Evolutionary conservation across 352 stramenopile species (phyloP), one percentile per base, ranked within the genome.

Genomic region (Blastocystis sp.): DNA sequence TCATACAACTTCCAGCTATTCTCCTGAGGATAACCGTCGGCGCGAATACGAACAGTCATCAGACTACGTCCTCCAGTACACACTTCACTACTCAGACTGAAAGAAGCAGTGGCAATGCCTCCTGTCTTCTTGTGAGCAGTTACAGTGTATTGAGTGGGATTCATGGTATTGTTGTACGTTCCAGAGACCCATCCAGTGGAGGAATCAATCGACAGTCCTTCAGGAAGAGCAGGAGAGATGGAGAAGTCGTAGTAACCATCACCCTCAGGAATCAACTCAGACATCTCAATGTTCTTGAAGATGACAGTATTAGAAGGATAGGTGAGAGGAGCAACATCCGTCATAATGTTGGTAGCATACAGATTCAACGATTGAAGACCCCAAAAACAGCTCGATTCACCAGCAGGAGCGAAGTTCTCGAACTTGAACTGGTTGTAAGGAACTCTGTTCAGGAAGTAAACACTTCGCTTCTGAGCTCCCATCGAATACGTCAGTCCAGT

Each of bases 251-350:
- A 59, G 38, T 76, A 76, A 29, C 46, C 40, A 3, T 11, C 2
- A 36, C 21, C 46, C n/a, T 27, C 32, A 27, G 64, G 64, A 32
- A 53, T 53, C 40, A 76, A 0, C 42, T 76, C 64, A 32, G 32
- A 29, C 64, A 76, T 76, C 38, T 76, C 64, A 3, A 76, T 40
- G n/a, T 76, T 27, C 42, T 56, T 76, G 38, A 57, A 56, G 36
- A 73, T 34, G 2, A 63, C 46, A 4, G 42, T 57, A 1, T 27
- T n/a, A 27, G 64, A 36, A 4, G 9, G 6, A 44, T 76, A 76
- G 1, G 40, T 57, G 14, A 56, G 14, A 18, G 21, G 32, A 16
- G 42, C 9, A 36, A 76, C 14, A 7, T 11, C 16, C 0, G 21
- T 32, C 11, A 44, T 21, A 11, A 57, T 21, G 34, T 27, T 27